Evolutionary conservation across 495 filamentous ascomycete genomes (phyloP).

Genomic region (Trichoderma orchidacearum): DNA sequence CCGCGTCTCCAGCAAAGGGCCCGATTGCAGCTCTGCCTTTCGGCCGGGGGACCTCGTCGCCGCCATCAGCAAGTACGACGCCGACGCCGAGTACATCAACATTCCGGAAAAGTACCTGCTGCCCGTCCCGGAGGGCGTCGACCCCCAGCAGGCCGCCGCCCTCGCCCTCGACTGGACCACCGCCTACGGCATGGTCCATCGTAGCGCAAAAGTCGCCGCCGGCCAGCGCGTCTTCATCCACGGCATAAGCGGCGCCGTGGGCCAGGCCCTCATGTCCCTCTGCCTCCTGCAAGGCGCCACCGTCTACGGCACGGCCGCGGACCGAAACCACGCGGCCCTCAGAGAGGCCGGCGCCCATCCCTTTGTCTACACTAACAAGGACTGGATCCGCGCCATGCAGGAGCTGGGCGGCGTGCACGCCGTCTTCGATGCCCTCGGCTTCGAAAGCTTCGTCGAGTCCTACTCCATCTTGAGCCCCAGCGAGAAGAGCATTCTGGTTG

Average conservation of each 20-base stretch:
- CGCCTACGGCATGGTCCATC: slow-evolving; percentile 26
- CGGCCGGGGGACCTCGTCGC: slow-evolving; percentile 19
- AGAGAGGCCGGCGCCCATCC: slow-evolving; percentile 12
- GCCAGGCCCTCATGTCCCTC: slow-evolving; percentile 18
- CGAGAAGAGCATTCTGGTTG: slow-evolving; percentile 10
- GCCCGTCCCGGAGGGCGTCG: slow-evolving; percentile 18
- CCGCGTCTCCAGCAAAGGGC: slow-evolving; percentile 14
- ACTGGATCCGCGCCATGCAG: slow-evolving; percentile 28
- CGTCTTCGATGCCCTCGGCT: slow-evolving; percentile 30
- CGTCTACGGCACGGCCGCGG: slow-evolving; percentile 27
- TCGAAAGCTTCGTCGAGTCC: slow-evolving; percentile 31
- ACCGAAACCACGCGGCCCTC: slow-evolving; percentile 22
- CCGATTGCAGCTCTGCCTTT: slow-evolving; percentile 12
- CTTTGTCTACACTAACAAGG: slow-evolving; percentile 29
- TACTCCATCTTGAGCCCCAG: slow-evolving; percentile 16
- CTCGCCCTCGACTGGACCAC: slow-evolving; percentile 25
- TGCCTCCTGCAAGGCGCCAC: slow-evolving; percentile 20
- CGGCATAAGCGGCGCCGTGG: slow-evolving; percentile 28
- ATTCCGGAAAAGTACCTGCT: slow-evolving; percentile 24
- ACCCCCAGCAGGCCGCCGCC: slow-evolving; percentile 17
- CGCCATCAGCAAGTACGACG: slow-evolving; percentile 25
- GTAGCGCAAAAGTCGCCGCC: slow-evolving; percentile 15
- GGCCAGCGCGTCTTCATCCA: slow-evolving; percentile 31
- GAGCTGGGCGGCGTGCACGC: slow-evolving; percentile 22
- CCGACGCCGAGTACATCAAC: slow-evolving; percentile 23